Conservation (phyloP, 306 rosid species). For the Vigna hirtella region DNA sequence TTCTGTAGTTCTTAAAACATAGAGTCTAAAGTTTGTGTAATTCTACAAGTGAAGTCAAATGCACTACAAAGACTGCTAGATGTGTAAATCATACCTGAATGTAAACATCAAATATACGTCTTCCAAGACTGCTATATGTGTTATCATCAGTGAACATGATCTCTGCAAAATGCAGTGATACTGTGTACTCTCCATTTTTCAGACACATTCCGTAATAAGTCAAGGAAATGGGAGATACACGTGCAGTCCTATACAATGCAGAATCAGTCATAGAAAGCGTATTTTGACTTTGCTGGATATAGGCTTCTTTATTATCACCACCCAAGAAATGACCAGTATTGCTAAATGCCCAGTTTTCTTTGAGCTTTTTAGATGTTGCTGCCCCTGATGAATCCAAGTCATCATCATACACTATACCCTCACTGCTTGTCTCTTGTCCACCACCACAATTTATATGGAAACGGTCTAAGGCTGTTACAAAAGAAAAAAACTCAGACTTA, state of each 20-base stretch:
- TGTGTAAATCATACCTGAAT: too few relatives aligned
- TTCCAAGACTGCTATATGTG: too few relatives aligned
- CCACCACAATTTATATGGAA: conserved; percentile 56
- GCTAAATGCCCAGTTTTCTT: conserved; percentile 61
- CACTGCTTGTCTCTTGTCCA: neutral
- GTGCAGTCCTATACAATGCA: conserved; percentile 57
- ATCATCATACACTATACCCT: neutral
- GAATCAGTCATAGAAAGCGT: conserved; percentile 38
- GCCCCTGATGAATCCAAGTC: conserved; percentile 5
- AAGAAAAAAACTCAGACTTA: neutral
- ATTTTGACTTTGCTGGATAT: neutral
- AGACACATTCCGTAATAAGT: neutral
- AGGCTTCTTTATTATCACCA: neutral
- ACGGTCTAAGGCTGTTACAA: neutral
- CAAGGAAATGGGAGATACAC: neutral
- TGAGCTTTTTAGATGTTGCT: neutral
- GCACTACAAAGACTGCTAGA: too few relatives aligned
- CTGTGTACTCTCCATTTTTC: neutral
- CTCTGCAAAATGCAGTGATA: neutral
- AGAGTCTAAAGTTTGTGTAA: neutral
- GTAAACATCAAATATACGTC: neutral
- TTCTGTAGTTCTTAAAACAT: neutral
- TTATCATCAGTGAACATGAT: neutral
- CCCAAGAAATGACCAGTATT: conserved; percentile 57
- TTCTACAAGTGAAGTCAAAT: neutral